These are phyloP conservation scores for Postia placenta DNA, from an alignment of 768 basidiomycete species.

Conservation along the genomic window DNA sequence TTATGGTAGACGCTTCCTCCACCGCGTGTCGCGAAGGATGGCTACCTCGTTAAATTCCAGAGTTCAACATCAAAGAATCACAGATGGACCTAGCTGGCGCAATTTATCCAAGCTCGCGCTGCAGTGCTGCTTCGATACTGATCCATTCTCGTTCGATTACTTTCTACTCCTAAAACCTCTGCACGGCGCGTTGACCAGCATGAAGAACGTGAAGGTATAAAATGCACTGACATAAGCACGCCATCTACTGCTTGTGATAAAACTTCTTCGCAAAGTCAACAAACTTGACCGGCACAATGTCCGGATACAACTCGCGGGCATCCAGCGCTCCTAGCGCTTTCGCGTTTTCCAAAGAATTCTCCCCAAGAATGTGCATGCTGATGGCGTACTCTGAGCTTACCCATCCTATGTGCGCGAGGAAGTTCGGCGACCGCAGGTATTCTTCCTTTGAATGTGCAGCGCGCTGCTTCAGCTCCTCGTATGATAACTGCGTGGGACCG, in stretches of 20 bases:
- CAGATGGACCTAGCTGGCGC: too few relatives aligned
- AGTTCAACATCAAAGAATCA: too few relatives aligned
- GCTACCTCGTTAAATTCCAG: too few relatives aligned
- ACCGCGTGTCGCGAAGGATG: too few relatives aligned
- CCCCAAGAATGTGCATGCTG: conserved; percentile 23
- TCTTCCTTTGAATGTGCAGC: not conserved
- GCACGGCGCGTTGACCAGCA: too few relatives aligned
- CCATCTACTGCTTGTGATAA: conserved; percentile 8
- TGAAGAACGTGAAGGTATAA: too few relatives aligned
- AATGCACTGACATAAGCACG: too few relatives aligned
- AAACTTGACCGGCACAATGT: conserved; percentile 14
- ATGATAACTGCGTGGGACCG: conserved; percentile 3
- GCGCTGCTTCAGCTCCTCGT: conserved; percentile 8
- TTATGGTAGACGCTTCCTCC: too few relatives aligned
- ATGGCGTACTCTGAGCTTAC: conserved; percentile 11
- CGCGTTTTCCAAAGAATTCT: conserved; percentile 24
- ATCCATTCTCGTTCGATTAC: too few relatives aligned
- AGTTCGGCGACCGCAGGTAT: not conserved
- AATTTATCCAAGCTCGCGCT: too few relatives aligned
- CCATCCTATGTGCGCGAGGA: not conserved
- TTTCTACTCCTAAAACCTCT: too few relatives aligned
- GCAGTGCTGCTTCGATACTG: too few relatives aligned
- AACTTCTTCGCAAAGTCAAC: conserved; percentile 22
- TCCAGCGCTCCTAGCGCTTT: conserved; percentile 23
- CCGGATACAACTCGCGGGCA: conserved; percentile 25